phyloP scores from a whole-genome alignment of 495 filamentous ascomycete genomes.

The Lasiosphaeriaceae sp. region DNA sequence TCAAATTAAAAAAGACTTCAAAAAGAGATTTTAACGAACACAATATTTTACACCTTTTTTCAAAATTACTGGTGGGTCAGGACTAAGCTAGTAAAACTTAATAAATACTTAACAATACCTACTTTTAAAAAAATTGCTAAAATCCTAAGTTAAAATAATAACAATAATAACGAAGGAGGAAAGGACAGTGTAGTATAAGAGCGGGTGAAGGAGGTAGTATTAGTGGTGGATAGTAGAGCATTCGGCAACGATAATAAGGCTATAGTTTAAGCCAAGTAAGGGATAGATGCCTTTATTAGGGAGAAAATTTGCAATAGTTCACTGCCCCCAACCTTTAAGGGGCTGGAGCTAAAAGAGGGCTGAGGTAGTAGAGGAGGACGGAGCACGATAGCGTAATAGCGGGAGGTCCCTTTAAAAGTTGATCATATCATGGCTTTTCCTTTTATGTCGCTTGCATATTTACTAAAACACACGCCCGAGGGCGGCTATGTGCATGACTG shows the following conservation, averaged over 20 bases:
- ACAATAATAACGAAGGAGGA: background rate
- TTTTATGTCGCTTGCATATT: background rate
- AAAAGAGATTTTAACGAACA: no score
- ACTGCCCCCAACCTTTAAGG: background rate
- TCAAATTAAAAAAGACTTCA: background rate
- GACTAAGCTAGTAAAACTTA: background rate
- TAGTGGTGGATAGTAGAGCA: background rate
- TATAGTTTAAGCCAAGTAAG: background rate
- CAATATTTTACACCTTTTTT: no score
- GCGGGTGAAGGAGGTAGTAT: background rate
- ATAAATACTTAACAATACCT: background rate
- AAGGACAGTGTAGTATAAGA: background rate
- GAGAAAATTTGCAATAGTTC: background rate
- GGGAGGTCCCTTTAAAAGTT: background rate
- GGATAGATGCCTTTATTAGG: background rate
- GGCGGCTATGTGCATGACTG: background rate
- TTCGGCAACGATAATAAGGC: background rate
- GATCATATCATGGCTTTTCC: background rate
- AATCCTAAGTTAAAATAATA: background rate
- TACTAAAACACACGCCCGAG: background rate
- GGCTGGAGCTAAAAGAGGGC: background rate
- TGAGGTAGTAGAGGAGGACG: background rate
- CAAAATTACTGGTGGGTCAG: no score
- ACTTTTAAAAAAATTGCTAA: background rate
- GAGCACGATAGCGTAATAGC: background rate